Conservation (phyloP, 2,329 filamentous ascomycete genomes). For the Cylindrodendrum hubeiense region DNA sequence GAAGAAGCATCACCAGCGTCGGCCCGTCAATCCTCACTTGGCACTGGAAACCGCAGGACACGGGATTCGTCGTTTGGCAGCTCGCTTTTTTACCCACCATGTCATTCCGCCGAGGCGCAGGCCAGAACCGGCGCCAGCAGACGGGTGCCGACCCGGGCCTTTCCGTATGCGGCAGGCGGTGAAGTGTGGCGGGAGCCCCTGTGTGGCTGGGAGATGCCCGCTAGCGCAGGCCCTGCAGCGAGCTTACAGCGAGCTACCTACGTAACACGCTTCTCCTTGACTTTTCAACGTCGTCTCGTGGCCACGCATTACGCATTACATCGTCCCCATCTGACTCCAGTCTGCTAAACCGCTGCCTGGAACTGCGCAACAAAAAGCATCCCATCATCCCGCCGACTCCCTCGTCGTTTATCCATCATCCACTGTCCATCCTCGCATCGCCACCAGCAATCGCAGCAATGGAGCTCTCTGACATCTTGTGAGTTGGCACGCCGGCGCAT, state of each 20-base stretch:
- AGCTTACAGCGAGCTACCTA: constrained; percentile 30
- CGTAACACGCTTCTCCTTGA: constrained; percentile 37
- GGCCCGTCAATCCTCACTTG: constrained; percentile 25
- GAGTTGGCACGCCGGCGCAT: constrained; percentile 53
- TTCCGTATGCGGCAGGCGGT: constrained; percentile 26
- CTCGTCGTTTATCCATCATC: constrained; percentile 23
- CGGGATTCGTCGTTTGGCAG: constrained; percentile 4
- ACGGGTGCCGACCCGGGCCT: not conserved
- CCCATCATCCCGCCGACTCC: constrained; percentile 12
- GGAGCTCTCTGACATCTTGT: constrained; percentile 96
- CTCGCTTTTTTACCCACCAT: constrained; percentile 30
- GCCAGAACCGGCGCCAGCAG: constrained; percentile 14
- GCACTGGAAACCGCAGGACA: constrained; percentile 21
- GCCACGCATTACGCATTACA: constrained; percentile 37
- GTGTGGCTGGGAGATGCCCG: constrained; percentile 26
- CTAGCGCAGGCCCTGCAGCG: constrained; percentile 13
- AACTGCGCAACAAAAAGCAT: constrained; percentile 17
- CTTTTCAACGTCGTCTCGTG: constrained; percentile 40
- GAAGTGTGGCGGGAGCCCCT: constrained; percentile 7
- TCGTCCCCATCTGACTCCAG: constrained; percentile 34
- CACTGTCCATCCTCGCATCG: constrained; percentile 12
- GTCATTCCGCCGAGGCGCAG: constrained; percentile 29
- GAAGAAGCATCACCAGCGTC: constrained; percentile 38
- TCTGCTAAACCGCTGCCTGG: constrained; percentile 42
- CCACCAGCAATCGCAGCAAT: constrained; percentile 61